Evolutionary conservation across 2,329 filamentous ascomycete species (phyloP).

Genomic region (Talaromyces sp.): DNA sequence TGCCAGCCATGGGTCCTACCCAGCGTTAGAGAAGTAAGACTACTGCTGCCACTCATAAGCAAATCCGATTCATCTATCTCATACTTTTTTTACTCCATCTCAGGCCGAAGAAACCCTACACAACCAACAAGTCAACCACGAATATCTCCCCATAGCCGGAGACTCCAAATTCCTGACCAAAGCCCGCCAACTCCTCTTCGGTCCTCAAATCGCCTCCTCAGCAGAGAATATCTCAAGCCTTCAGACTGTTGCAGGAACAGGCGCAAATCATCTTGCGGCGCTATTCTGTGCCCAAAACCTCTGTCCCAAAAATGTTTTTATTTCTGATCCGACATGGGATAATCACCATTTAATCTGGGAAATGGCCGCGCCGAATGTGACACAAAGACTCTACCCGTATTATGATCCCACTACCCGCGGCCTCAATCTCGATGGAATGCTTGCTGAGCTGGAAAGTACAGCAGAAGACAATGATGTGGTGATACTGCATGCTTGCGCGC

Average conservation of each 20-base stretch:
- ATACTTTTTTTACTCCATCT: constrained; percentile 3
- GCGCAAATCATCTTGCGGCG: constrained; percentile 79
- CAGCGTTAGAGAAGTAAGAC: constrained; percentile 32
- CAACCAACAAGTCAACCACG: constrained; percentile 59
- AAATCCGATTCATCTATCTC: constrained; percentile 5
- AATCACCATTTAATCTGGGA: constrained; percentile 91
- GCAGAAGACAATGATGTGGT: constrained; percentile 76
- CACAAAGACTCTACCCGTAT: constrained; percentile 68
- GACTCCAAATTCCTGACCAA: constrained; percentile 74
- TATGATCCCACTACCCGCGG: constrained; percentile 60
- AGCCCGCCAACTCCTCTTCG: constrained; percentile 78
- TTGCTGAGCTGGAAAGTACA: constrained; percentile 76
- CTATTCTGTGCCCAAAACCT: constrained; percentile 70
- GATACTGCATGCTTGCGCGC: constrained; percentile 84
- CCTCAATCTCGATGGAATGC: constrained; percentile 49
- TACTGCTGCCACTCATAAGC: not conserved
- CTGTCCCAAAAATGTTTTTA: constrained; percentile 66
- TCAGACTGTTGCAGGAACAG: constrained; percentile 91
- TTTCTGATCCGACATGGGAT: constrained; percentile 88
- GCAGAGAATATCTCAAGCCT: constrained; percentile 58
- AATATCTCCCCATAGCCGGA: constrained; percentile 89
- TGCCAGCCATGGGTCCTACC: constrained; percentile 41
- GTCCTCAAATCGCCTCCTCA: constrained; percentile 48
- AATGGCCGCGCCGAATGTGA: constrained; percentile 53
- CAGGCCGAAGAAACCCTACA: constrained; percentile 65